Base-by-base conservation (phyloP, 495 filamentous ascomycete species). In the Darksidea phi region DNA sequence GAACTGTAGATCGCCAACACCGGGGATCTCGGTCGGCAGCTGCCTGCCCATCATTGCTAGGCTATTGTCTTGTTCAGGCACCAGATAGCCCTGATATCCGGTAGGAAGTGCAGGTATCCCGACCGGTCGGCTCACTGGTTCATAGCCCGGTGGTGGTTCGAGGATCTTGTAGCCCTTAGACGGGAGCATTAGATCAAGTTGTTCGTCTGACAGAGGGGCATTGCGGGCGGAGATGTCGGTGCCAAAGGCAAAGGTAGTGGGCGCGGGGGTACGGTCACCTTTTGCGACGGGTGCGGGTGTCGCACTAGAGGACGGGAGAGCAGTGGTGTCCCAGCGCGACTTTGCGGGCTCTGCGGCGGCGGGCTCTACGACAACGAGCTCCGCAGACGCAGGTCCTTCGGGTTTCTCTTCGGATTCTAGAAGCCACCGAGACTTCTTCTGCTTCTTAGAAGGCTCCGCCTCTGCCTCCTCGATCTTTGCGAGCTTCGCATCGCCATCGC, bases 1-100 rank as follows among this genome's bases (percentile, higher is more conserved):
- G 74, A 97, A 99, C 63, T 96, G 92, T 41, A 99, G 78, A 71
- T 99, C 95, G 53, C 95, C 95, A 43, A 99, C 92, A 25, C 95
- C 95, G 18, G 95, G 92, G 57, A 99, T 97, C 73, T 97, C 94
- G 4, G 91, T 96, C 10, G 95, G 95, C 61, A 97, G 84, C 68
- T 92, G 88, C 74, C 96, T 96, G 59, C 93, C 90, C 67, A 92
- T 81, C 26, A 88, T 18, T 18, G n/a, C 72, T 63, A 87, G 82
- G 54, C 83, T 84, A 68, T 84, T 91, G 62, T 93, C 91, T 1
- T 92, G 88, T 67, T 97, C 91, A 72, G 97, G 95, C 87, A 95
- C 95, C 89, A 95, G 95, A 78, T 97, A 97, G 4, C 93, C 94
- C 59, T 86, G 86, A 62, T 85, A 80, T 17, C 82, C 82, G 53